A percentile compares a stretch with the other conserved stretches of the same genome.
Conservation (phyloP, 225 moss, liverwort and hornwort species). For the Bryoerythrophyllum caledonicum region DNA sequence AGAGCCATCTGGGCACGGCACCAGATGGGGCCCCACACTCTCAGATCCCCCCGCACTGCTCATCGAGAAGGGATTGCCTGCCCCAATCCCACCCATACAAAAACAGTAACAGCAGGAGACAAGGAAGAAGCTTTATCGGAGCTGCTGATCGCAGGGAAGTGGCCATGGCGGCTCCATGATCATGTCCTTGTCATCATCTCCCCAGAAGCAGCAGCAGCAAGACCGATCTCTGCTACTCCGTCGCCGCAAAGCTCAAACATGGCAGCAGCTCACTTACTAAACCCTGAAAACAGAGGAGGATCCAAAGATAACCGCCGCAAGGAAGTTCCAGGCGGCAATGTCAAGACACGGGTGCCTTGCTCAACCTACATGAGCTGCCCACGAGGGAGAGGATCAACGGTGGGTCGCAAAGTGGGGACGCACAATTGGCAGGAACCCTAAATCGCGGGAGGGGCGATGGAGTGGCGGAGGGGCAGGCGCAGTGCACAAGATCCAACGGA, state of each 20-base stretch:
- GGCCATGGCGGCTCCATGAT: conserved; percentile 29
- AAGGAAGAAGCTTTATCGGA: background rate
- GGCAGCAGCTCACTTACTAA: background rate
- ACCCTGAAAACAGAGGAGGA: background rate
- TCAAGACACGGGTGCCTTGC: no score
- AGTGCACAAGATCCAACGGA: no score
- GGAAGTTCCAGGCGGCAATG: no score
- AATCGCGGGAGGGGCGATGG: no score
- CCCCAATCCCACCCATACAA: conserved; percentile 8
- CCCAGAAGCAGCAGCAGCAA: background rate
- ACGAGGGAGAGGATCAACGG: no score
- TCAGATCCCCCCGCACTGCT: background rate
- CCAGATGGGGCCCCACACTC: conserved; percentile 7
- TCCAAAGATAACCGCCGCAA: no score
- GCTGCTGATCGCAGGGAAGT: background rate
- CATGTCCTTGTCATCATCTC: conserved; percentile 5
- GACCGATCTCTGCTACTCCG: background rate
- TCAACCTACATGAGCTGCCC: no score
- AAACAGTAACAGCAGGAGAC: background rate
- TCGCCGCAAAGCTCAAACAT: background rate
- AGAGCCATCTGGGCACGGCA: background rate
- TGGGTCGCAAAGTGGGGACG: no score
- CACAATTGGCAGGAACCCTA: no score
- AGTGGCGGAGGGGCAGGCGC: no score
- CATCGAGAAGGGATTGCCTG: background rate